Evolutionary conservation across 2,329 filamentous ascomycete species (phyloP), one percentile per base, ranked within the genome.

Genomic region (Paraconiothyrium brasiliense): DNA sequence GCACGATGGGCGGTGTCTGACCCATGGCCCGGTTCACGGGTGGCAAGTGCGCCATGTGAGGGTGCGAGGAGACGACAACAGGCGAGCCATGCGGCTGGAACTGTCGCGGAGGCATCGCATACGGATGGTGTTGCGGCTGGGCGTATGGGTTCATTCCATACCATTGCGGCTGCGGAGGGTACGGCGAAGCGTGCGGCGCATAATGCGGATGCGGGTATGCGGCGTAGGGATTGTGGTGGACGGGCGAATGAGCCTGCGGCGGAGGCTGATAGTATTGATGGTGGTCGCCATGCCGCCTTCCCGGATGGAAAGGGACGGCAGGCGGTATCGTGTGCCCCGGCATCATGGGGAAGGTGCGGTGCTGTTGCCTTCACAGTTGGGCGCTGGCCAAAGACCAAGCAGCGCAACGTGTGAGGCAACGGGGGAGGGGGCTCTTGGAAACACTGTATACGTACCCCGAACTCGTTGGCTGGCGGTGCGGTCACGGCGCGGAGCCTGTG

Each of bases 321-420:
- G 78, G 76, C 58, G 76, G 78, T 48, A 78, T 70, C 59, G 80
- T 76, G 60, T 89, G 88, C 85, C 90, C 90, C 87, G 78, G 78
- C 90, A 92, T 92, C 89, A 86, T 92, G 87, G 87, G 88, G 87
- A 86, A 86, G 82, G 87, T 85, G 62, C 60, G 66, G 59, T 65
- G 67, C 61, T 72, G 76, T 74, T 76, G 77, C 76, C 76, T 74
- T 75, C 67, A 78, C 76, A 75, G 76, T 71, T 69, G 72, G 69
- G 72, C 75, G 75, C 76, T 64, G 76, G 76, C 67, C 69, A 69
- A 65, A 67, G 73, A 78, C 71, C 73, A 63, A 72, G 73, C 76
- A 69, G 66, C 76, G 39, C 74, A 76, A 76, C 71, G 57, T 73
- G 76, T 72, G 76, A 76, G 77, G 77, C 75, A 76, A 77, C 74